Evolutionary conservation across 345 rosid species (phyloP).

Genomic region (Sisymbrium irio): DNA sequence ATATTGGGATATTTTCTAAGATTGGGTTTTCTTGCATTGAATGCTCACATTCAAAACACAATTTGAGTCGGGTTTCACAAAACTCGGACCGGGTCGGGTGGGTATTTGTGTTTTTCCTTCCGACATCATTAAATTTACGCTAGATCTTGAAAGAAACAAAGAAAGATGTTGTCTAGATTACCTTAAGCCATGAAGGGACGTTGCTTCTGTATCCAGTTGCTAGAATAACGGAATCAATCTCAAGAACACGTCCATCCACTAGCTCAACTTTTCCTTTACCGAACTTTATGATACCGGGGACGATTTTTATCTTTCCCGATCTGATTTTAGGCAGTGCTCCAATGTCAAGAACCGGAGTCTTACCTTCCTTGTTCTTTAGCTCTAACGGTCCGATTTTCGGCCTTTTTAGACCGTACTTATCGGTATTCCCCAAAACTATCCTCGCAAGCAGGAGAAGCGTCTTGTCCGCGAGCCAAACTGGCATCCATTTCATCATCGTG

Average conservation of each 20-base stretch:
- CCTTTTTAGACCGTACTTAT: constrained; percentile 63
- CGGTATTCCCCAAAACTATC: constrained; percentile 54
- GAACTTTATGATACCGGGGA: constrained; percentile 66
- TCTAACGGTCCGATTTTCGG: constrained; percentile 63
- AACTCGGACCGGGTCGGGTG: constrained; percentile 35
- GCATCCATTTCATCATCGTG: constrained; percentile 58
- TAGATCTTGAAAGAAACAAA: neutral
- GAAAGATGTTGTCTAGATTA: constrained; percentile 24
- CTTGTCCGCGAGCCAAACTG: constrained; percentile 74
- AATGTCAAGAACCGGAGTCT: constrained; percentile 79
- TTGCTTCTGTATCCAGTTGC: constrained; percentile 96
- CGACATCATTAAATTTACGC: constrained; percentile 24
- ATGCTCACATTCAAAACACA: constrained; percentile 10
- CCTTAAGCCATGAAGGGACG: constrained; percentile 93
- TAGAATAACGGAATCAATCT: constrained; percentile 68
- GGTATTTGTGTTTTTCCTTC: constrained; percentile 21
- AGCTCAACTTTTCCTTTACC: constrained; percentile 55
- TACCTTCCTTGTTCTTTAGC: constrained; percentile 61
- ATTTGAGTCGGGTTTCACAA: constrained; percentile 24
- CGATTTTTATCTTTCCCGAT: constrained; percentile 68
- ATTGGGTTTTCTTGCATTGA: neutral
- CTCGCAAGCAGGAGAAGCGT: constrained; percentile 52
- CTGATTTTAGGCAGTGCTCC: constrained; percentile 68
- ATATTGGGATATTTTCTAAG: neutral
- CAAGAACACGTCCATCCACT: constrained; percentile 51